Base-by-base conservation (phyloP, 805 yeast genomes). In the Starmera caribaea region DNA sequence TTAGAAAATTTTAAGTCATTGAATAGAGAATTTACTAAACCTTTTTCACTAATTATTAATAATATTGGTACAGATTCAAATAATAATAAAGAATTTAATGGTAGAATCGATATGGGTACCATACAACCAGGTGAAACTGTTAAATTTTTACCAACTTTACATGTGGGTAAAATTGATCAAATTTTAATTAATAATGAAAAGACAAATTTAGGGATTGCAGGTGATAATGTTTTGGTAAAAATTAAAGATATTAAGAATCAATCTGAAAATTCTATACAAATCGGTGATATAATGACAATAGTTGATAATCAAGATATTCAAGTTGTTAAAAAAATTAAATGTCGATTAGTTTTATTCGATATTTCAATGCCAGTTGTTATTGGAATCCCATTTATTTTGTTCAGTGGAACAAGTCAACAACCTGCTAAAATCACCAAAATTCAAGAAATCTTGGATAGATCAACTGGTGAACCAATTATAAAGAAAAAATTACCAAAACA, bases 281-380 rank as follows among this genome's bases (percentile, higher is more conserved):
- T 89, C 75, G 95, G 95, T 73, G 85, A 85, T 84, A 89, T 85
- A 54, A 73, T 84, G 69, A 88, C 92, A 75, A 88, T 81, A 78
- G 77, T 88, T 67, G 79, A 81, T 79, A 76, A 79, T 76, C 26
- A 21, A 21, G 92, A 84, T 65, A 89, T 92, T 61, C 90, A 92
- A 62, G 65, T 71, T 70, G 90, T 76, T 55, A 68, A 78, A 62
- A 81, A 73, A 53, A 79, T 87, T 61, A 73, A 74, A 66, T 85
- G 90, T 61, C 88, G 83, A 70, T 85, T 84, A 52, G 81, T 84
- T 60, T 76, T 84, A 71, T 77, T 84, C 73, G 83, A 83, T 82
- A 89, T 83, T 73, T 89, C 92, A 52, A 90, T 94, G 77, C 92
- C 85, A 70, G 75, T 85, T 66, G 71, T 89, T 60, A 79, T 89